Evolutionary conservation across 495 filamentous ascomycete genomes (phyloP).

Genomic region (Friedmanniomyces simplex): DNA sequence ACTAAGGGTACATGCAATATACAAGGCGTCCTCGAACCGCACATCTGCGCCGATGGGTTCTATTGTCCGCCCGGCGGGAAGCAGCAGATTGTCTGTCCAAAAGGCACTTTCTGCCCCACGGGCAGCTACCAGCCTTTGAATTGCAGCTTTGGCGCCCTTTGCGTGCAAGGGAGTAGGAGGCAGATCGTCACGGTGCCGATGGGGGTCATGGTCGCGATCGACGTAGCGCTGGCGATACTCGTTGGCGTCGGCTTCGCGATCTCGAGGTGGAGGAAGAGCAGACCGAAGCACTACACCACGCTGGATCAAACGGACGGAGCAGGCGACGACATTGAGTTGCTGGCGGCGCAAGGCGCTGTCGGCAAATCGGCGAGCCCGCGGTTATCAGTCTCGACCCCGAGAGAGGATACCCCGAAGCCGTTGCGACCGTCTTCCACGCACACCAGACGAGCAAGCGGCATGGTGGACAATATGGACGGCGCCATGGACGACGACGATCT

Average conservation of each 20-base stretch:
- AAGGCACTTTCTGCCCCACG: conserved; percentile 19
- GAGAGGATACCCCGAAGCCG: not conserved
- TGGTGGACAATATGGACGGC: conserved; percentile 20
- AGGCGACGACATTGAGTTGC: conserved; percentile 23
- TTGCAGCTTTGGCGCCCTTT: conserved; percentile 15
- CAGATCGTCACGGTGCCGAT: conserved; percentile 31
- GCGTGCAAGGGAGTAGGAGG: conserved; percentile 5
- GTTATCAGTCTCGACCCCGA: conserved; percentile 6
- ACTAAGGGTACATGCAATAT: conserved; percentile 9
- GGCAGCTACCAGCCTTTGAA: conserved; percentile 12
- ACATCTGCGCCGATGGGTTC: conserved; percentile 13
- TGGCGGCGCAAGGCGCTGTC: not conserved
- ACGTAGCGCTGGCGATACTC: conserved; percentile 30
- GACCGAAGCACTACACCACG: conserved; percentile 26
- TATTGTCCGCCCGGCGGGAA: conserved; percentile 19
- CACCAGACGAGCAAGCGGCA: conserved; percentile 8
- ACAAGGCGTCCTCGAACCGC: conserved; percentile 16
- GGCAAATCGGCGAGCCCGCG: not conserved
- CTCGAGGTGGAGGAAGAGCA: conserved; percentile 16
- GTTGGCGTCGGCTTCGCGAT: conserved; percentile 18
- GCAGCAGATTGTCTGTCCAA: conserved; percentile 6
- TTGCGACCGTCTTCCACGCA: conserved; percentile 3
- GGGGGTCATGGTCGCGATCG: conserved; percentile 33
- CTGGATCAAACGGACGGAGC: conserved; percentile 23
- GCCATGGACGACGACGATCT: conserved; percentile 11